Evolutionary conservation across 129 eudicot species (phyloP), one percentile per base, ranked within the genome.

Genomic region (Flaveria robusta): DNA sequence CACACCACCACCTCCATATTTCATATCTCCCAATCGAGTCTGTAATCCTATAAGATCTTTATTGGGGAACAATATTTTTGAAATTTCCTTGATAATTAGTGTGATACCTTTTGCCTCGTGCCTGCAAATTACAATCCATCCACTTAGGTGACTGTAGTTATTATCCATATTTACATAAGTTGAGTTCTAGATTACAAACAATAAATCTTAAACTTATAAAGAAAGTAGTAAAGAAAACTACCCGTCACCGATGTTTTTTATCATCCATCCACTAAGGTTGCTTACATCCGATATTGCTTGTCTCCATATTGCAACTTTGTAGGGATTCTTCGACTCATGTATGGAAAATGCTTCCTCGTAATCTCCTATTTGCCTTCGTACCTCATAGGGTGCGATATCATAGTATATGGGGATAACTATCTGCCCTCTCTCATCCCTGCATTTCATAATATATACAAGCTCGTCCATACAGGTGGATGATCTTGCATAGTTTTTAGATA

Each of bases 191-290:
- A 7, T 0, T 7, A 41, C 45, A 68, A 41, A 68, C 37, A 31
- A 31, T 31, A 31, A 24, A 31, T 31, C 37, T 6, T 31, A 31
- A 22, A 24, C 14, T 20, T 58, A 4, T 3, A 23, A 8, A 22
- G 2, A 49, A 29, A 26, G 9, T 22, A 37, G 23, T 16, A 6
- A 41, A 19, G 58, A 74, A 74, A 45, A 56, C 0, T 58, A 56
- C 77, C 77, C 23, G 0, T 22, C 10, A 19, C 16, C 41, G 2
- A 9, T 14, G 8, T 20, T 0, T 14, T 7, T 41, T 4, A 16
- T n/a, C 22, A 12, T 2, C 77, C 77, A 73, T 18, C 77, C 77
- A 9, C 15, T 9, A 59, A 74, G 15, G 56, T 7, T 41, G 43
- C 56, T 2, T 20, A 39, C 55, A 41, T 22, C 26, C 10, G 0